These are phyloP conservation scores for Globomyces pollinis-pini DNA, from an alignment of 192 early-diverging fungal genomes.

Conservation along the genomic window DNA sequence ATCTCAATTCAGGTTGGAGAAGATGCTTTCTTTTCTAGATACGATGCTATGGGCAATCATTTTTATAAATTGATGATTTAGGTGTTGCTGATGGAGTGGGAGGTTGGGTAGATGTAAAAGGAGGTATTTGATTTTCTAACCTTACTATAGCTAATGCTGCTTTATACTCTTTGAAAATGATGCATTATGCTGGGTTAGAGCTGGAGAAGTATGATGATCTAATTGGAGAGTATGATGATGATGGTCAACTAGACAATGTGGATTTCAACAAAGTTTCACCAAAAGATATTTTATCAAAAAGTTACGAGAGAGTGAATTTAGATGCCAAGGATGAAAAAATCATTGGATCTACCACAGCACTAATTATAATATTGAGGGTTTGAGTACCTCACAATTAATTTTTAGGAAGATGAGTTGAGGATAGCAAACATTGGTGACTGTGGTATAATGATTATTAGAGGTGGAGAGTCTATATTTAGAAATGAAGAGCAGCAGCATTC, in stretches of 20 bases:
- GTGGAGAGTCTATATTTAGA: slow-evolving; percentile 80
- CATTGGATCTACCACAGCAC: slow-evolving; percentile 86
- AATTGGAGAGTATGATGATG: slow-evolving; percentile 45
- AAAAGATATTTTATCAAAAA: slow-evolving; percentile 68
- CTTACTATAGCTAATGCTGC: slow-evolving; percentile 77
- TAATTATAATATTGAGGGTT: slow-evolving; percentile 71
- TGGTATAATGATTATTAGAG: slow-evolving; percentile 79
- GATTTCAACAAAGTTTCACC: slow-evolving; percentile 70
- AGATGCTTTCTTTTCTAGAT: slow-evolving; percentile 84
- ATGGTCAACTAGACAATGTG: slow-evolving; percentile 43
- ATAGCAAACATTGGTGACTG: slow-evolving; percentile 95
- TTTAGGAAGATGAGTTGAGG: slow-evolving; percentile 78
- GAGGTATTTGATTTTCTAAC: slow-evolving; percentile 14
- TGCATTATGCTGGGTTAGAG: slow-evolving; percentile 84
- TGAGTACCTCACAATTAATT: not conserved
- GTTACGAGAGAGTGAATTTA: slow-evolving; percentile 64
- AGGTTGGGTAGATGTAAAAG: slow-evolving; percentile 74
- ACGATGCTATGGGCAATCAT: slow-evolving; percentile 81
- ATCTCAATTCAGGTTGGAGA: slow-evolving; percentile 67
- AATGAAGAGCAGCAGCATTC: slow-evolving; percentile 98
- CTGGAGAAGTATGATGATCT: slow-evolving; percentile 81
- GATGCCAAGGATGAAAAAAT: slow-evolving; percentile 69
- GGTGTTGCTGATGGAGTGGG: slow-evolving; percentile 95
- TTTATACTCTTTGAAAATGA: slow-evolving; percentile 82
- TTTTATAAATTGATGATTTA: no score